Evolutionary conservation across 2,329 filamentous ascomycete genomes (phyloP).

Genomic region (Colletotrichum sp.): DNA sequence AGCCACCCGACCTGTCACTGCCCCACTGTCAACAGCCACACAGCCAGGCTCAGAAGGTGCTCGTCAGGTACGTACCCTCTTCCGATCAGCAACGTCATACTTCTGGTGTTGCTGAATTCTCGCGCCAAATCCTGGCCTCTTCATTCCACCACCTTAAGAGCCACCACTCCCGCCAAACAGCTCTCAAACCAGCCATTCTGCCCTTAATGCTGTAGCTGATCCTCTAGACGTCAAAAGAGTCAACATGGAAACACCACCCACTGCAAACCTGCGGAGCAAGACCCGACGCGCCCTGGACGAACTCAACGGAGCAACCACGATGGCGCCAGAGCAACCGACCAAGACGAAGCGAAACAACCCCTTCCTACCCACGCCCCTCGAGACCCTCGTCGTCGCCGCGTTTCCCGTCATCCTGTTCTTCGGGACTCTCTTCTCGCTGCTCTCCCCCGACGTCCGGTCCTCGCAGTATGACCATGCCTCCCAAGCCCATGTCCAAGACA

Average conservation of each 20-base stretch:
- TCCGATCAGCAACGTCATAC: conserved; percentile 18
- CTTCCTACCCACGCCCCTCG: conserved; percentile 72
- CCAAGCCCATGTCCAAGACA: conserved; percentile 67
- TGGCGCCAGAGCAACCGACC: not conserved
- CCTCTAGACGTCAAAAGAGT: not conserved
- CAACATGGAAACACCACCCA: conserved; percentile 21
- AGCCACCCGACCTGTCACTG: not conserved
- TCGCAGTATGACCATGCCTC: conserved; percentile 65
- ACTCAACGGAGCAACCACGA: conserved; percentile 8
- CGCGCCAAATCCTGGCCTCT: not conserved
- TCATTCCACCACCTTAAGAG: not conserved
- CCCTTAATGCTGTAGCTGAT: conserved; percentile 12
- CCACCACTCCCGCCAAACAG: not conserved
- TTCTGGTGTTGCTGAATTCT: conserved; percentile 5
- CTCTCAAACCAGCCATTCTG: not conserved
- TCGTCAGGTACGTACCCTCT: not conserved
- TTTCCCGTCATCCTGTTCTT: conserved; percentile 83
- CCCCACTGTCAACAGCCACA: not conserved
- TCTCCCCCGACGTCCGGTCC: conserved; percentile 75
- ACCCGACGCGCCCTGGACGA: conserved; percentile 21
- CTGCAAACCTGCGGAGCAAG: conserved; percentile 19
- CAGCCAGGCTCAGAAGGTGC: not conserved
- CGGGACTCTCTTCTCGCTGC: conserved; percentile 78
- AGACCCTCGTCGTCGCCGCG: conserved; percentile 66
- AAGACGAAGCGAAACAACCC: conserved; percentile 52